These are phyloP conservation scores for Chrysanthemum lavandulifolium DNA, from an alignment of 129 eudicot species.

Conservation along the genomic window DNA sequence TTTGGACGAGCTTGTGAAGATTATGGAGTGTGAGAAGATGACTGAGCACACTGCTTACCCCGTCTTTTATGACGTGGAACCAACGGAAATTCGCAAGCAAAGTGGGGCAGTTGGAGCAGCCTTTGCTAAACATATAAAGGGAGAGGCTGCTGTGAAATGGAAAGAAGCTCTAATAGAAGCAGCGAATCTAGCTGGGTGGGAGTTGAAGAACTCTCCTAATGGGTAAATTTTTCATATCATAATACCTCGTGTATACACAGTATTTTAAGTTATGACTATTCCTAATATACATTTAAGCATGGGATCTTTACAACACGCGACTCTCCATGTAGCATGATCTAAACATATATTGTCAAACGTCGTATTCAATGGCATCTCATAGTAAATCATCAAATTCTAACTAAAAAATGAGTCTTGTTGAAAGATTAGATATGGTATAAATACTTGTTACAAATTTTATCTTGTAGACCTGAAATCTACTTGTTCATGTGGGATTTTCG, in stretches of 20 bases:
- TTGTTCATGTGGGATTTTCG: neutral
- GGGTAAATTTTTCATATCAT: neutral
- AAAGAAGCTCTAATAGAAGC: neutral
- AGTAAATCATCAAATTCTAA: no score
- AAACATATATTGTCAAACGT: no score
- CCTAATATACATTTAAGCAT: no score
- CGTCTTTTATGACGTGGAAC: neutral
- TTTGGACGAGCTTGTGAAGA: constrained; percentile 6
- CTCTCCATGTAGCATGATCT: no score
- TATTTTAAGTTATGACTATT: no score
- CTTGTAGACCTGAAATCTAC: no score
- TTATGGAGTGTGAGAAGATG: neutral
- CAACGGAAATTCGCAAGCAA: neutral
- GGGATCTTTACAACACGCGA: no score
- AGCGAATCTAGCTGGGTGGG: neutral
- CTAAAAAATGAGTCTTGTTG: no score
- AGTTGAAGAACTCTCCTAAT: neutral
- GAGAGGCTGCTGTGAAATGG: neutral
- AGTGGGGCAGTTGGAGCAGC: neutral
- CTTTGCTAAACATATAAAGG: neutral
- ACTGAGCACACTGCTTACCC: neutral
- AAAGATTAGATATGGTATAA: neutral
- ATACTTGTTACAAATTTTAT: neutral
- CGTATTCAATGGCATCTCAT: no score
- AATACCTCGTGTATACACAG: neutral